Percentiles rank a stretch among this genome's conserved stretches.
These are phyloP conservation scores for Colletotrichum lentis DNA, from an alignment of 2,329 filamentous ascomycete genomes.

Conservation along the genomic window DNA sequence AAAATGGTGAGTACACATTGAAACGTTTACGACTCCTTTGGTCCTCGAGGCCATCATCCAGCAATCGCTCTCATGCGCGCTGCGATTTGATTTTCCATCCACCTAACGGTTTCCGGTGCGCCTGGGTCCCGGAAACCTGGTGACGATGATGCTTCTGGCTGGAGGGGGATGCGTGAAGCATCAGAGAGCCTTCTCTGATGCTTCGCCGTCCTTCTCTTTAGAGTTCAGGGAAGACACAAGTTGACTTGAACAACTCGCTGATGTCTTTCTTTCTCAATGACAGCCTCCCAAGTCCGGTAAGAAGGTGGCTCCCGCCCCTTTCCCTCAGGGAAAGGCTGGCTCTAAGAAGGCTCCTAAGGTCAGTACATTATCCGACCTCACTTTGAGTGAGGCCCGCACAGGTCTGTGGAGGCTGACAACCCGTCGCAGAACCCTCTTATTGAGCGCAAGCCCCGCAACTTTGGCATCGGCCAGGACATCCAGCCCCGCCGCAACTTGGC, in stretches of 20 bases:
- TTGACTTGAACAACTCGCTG: constrained; percentile 84
- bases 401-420: constrained; percentile 39
- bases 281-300: constrained; percentile 98
- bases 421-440: constrained; percentile 89
- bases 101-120: constrained; percentile 48
- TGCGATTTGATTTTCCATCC: constrained; percentile 44
- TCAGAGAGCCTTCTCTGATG: neutral
- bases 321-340: constrained; percentile 90
- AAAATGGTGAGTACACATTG: constrained; percentile 35
- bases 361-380: constrained; percentile 52
- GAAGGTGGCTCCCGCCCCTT: constrained; percentile 97
- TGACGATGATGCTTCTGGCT: constrained; percentile 74
- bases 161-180: constrained; percentile 55
- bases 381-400: neutral
- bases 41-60: constrained; percentile 24
- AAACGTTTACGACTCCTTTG: constrained; percentile 12
- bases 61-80: constrained; percentile 40
- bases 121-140: constrained; percentile 55
- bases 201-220: constrained; percentile 70
- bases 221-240: constrained; percentile 87
- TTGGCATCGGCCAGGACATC: constrained; percentile 98
- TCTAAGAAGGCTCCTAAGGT: constrained; percentile 98
- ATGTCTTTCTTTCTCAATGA: constrained; percentile 99
- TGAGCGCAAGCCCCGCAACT: constrained; percentile 98
- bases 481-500: constrained; percentile 95